phyloP scores from a whole-genome alignment of 2,329 filamentous ascomycete genomes.

The Aspergillus costaricaensis region DNA sequence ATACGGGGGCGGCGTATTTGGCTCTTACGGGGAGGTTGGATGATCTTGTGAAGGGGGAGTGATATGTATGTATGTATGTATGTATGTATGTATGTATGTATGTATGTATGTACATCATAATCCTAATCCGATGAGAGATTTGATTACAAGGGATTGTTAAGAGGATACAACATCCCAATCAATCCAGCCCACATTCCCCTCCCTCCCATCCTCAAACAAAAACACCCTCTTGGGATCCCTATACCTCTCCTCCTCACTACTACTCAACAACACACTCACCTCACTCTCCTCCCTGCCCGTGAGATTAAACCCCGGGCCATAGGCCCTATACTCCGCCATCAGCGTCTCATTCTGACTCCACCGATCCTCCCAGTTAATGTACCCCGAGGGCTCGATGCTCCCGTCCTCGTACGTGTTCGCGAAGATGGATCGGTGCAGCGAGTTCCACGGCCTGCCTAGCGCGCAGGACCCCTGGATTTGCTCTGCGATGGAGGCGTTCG shows the following conservation, averaged over 20 bases:
- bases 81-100: no score
- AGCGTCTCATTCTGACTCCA: constrained; percentile 49
- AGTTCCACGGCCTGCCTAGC: constrained; percentile 66
- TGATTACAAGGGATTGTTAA: neutral
- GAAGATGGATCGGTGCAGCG: constrained; percentile 59
- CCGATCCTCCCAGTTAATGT: constrained; percentile 53
- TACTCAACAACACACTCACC: constrained; percentile 52
- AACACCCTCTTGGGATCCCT: constrained; percentile 49
- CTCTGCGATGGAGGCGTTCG: constrained; percentile 51
- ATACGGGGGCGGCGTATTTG: constrained; percentile 48
- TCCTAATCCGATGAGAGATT: no score
- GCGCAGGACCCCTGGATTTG: constrained; percentile 53
- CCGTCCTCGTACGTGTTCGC: constrained; percentile 57
- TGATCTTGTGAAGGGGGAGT: neutral
- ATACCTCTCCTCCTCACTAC: constrained; percentile 41
- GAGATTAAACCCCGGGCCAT: constrained; percentile 58
- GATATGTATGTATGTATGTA: no score
- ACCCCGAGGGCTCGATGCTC: constrained; percentile 56
- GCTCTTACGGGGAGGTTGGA: constrained; percentile 31
- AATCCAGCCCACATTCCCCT: constrained; percentile 54
- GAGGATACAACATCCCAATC: constrained; percentile 33
- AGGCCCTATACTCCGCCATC: constrained; percentile 58
- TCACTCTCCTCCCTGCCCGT: constrained; percentile 44
- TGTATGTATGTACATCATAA: no score
- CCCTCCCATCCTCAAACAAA: constrained; percentile 46